Conservation (phyloP, 192 early-diverging fungal species). For the Spizellomyces sp. region DNA sequence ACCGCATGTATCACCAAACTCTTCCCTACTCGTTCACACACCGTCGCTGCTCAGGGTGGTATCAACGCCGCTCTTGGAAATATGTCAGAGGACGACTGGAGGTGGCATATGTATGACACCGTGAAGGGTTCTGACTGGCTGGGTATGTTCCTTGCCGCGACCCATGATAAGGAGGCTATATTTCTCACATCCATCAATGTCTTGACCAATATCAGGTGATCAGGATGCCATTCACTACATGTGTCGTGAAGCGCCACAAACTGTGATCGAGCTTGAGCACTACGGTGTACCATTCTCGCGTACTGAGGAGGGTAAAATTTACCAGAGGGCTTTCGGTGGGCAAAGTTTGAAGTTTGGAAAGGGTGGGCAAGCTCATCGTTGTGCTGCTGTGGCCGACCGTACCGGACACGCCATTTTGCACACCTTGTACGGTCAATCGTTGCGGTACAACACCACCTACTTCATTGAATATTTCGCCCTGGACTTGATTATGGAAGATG, state of each 20-base stretch:
- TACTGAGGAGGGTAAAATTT: constrained; percentile 96
- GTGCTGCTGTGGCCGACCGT: constrained; percentile 97
- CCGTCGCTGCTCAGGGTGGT: constrained; percentile 98
- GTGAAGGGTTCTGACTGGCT: constrained; percentile 99
- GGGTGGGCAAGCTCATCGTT: constrained; percentile 96
- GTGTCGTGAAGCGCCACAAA: constrained; percentile 96
- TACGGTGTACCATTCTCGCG: constrained; percentile 98
- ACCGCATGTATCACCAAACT: constrained; percentile 98
- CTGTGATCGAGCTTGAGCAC: constrained; percentile 97
- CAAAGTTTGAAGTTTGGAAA: constrained; percentile 95
- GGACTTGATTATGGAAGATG: constrained; percentile 98
- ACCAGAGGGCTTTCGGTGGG: constrained; percentile 99
- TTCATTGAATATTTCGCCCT: constrained; percentile 99
- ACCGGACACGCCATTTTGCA: constrained; percentile 98
- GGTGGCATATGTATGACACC: constrained; percentile 99
- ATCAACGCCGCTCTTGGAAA: constrained; percentile 99
- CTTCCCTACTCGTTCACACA: constrained; percentile 98
- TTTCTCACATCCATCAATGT: background rate
- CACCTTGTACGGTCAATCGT: constrained; percentile 96
- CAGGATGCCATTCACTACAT: constrained; percentile 99
- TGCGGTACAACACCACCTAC: constrained; percentile 93
- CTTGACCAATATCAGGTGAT: constrained; percentile 55
- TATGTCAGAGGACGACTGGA: constrained; percentile 99
- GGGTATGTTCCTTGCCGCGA: constrained; percentile 47
- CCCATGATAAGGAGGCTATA: background rate